Base-by-base conservation (phyloP, 495 filamentous ascomycete species). In the Neohortaea acidophila region DNA sequence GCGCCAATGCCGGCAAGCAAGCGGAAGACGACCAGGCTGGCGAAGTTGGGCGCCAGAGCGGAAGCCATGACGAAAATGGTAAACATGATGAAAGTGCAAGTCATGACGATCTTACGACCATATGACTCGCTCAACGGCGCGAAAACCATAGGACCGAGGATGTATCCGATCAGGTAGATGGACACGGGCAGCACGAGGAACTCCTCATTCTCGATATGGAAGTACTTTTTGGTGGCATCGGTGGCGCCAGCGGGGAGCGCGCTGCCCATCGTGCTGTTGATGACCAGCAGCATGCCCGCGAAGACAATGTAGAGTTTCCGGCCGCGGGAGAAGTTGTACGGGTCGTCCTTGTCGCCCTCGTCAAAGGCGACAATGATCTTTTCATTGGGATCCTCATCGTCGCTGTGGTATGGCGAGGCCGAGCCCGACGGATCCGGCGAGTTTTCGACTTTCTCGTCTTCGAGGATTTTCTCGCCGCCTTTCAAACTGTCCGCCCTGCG, bases 241-340 rank as follows among this genome's bases (percentile, higher is more conserved):
- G 70, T 71, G 27, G 71, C 70, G 47, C 71, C 76, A 39, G 71
- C 71, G 1, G 79, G 75, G 12, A 86, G 57, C 0, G 75, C 67
- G 21, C 72, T 77, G 2, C 73, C 72, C 49, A 85, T 69, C n/a
- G 80, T 84, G 23, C 69, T 75, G 57, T 84, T 85, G 51, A 81
- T 54, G 29, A 85, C 79, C 21, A 71, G 60, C 45, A 72, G 52
- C 57, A 80, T 73, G 36, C 68, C 66, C 0, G 67, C 62, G 11
- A 68, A 35, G 2, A 79, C 51, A 11, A 79, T 64, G 33, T 61
- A 62, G 9, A 60, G 46, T 44, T 84, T 84, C 51, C 64, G 72
- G 29, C 45, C 43, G 64, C 70, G 30, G 20, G 23, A 36, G 50
- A 49, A 59, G 31, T 58, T 55, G 41, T 59, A 54, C 2, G 56